phyloP scores from a whole-genome alignment of 2,329 filamentous ascomycete species.

The Colletotrichum cereale region DNA sequence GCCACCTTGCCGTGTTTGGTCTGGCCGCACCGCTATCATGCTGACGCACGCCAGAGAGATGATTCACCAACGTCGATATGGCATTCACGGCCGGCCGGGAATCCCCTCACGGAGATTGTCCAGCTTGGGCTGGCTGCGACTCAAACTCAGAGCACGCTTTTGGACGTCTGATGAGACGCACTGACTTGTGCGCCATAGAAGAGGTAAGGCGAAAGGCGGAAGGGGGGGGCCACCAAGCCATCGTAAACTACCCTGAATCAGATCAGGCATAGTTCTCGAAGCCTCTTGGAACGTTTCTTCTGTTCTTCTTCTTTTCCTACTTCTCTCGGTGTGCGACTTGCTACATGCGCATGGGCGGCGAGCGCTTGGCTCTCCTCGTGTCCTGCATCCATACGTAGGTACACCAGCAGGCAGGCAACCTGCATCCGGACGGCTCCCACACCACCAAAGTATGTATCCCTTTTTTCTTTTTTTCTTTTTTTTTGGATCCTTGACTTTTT shows the following conservation, averaged over 20 bases:
- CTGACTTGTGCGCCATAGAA: conserved; percentile 11
- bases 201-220: too few species aligned
- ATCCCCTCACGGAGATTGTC: conserved; percentile 23
- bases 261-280: conserved; percentile 35
- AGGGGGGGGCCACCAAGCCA: neutral
- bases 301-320: too few species aligned
- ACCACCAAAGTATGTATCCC: neutral
- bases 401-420: conserved; percentile 1
- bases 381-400: conserved; percentile 11
- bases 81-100: conserved; percentile 28
- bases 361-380: conserved; percentile 5
- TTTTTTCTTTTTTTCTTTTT: too few species aligned
- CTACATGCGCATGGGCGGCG: conserved; percentile 19
- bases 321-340: neutral
- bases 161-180: neutral
- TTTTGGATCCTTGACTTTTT: conserved; percentile 19
- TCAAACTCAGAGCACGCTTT: neutral
- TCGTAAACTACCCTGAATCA: conserved; percentile 28
- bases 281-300: conserved; percentile 22
- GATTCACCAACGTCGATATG: conserved; percentile 33
- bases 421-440: conserved; percentile 22
- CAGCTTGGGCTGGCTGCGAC: neutral
- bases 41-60: conserved; percentile 7
- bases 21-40: neutral
- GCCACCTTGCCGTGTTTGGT: neutral